These are phyloP conservation scores for Cryptosporidium meleagridis DNA, from an alignment of 169 alveolate species.

Conservation along the genomic window DNA sequence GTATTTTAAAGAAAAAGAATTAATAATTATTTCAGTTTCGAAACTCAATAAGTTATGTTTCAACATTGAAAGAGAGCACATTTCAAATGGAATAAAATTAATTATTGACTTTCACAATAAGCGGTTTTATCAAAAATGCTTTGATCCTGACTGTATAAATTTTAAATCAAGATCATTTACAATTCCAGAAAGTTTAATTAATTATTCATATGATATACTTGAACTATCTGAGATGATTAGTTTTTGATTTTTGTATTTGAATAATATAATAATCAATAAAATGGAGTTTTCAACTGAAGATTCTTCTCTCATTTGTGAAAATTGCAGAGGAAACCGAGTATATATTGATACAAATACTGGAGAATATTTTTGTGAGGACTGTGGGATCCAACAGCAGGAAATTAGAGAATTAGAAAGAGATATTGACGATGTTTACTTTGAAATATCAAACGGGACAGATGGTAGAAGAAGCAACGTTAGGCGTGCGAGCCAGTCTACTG, in stretches of 20 bases:
- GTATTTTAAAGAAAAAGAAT: constrained; percentile 23
- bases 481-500: constrained; percentile 72
- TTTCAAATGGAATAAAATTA: constrained; percentile 74
- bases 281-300: constrained; percentile 13
- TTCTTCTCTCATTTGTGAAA: constrained; percentile 42
- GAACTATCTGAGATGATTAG: constrained; percentile 32
- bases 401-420: constrained; percentile 63
- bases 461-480: constrained; percentile 55
- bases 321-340: constrained; percentile 52
- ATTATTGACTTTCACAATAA: constrained; percentile 11
- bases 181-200: constrained; percentile 23
- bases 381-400: constrained; percentile 74
- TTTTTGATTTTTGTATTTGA: neutral
- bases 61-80: constrained; percentile 72
- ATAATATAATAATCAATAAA: neutral
- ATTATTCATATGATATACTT: constrained; percentile 14
- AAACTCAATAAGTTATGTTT: constrained; percentile 52
- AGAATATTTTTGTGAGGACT: constrained; percentile 71
- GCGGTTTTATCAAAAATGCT: constrained; percentile 77
- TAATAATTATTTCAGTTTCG: neutral
- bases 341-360: constrained; percentile 62
- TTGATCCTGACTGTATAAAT: constrained; percentile 74
- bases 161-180: constrained; percentile 38
- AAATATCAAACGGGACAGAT: constrained; percentile 23
- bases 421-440: constrained; percentile 67